Base-by-base conservation (phyloP, 805 yeast species). In the Kodamaea nitidulidarum region DNA sequence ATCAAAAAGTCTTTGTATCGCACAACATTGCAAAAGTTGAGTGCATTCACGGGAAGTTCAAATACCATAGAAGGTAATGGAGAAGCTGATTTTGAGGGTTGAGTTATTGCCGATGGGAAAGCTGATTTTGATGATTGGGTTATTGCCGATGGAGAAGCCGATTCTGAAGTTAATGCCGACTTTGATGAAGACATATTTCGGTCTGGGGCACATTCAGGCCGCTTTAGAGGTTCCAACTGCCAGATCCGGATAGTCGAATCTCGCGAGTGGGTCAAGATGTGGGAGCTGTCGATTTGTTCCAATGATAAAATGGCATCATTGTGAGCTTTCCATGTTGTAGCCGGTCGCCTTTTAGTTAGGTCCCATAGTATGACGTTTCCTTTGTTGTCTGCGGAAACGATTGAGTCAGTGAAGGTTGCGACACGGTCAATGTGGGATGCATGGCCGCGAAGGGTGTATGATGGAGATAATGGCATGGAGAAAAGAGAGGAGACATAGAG, bases 291-390 rank as follows among this genome's bases (percentile, higher is more conserved):
- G 21, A 55, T 34, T 24, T 44, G 49, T 39, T 62, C 57, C 2
- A 83, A 52, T 1, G 81, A 67, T 16, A 84, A 49, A 1, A 85
- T 54, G 7, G 67, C 61, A 12, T 65, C 66, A 4, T 56, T 60
- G 53, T 87, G 95, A 0, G 79, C 84, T 44, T 67, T 60, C 80
- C 87, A 81, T 1, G 70, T 60, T 0, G 69, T 70, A 1, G 71
- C 34, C 0, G 88, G 84, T 33, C 93, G 57, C 28, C 79, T 61
- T 0, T 76, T 67, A 1, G 58, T 51, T 6, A 85, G 44, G 40
- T 78, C 73, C 95, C 95, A 85, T 69, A 81, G 66, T 1, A 77
- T 66, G 2, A 78, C 48, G 67, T 75, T 67, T 0, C 95, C 95
- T 0, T 63, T 54, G 18, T 78, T 79, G 52, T 84, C 93, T 4